Percentiles rank a stretch among this genome's conserved stretches.
Conservation (phyloP, 331 rosid species). For the Quercus phellos region DNA sequence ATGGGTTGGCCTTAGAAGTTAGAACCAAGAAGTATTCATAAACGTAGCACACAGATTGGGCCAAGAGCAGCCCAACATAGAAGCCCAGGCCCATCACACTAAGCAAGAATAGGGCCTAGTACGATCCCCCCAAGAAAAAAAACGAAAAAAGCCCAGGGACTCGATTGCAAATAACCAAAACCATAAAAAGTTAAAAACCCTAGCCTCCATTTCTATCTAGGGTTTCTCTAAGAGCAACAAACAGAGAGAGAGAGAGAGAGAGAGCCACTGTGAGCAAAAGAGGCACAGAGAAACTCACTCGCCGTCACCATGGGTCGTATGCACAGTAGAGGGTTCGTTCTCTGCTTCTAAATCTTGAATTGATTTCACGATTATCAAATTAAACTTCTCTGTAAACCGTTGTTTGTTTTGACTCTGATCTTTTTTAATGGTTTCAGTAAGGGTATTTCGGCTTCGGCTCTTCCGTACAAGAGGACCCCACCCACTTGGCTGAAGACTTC, state of each 20-base stretch:
- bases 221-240: constrained; percentile 18
- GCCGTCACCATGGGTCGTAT: constrained; percentile 54
- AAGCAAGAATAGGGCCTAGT: too few relatives aligned
- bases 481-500: constrained; percentile 70
- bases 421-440: constrained; percentile 36
- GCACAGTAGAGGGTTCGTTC: constrained; percentile 58
- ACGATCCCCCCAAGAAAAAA: neutral
- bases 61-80: neutral
- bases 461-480: constrained; percentile 68
- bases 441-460: constrained; percentile 77
- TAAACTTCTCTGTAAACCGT: neutral
- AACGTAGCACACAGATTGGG: neutral
- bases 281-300: neutral
- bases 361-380: neutral
- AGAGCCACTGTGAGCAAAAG: neutral
- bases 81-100: too few relatives aligned
- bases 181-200: constrained; percentile 22
- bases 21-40: neutral
- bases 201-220: constrained; percentile 15
- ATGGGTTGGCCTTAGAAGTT: too few relatives aligned
- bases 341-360: neutral
- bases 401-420: neutral
- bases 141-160: neutral
- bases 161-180: neutral
- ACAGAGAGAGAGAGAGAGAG: neutral